Base-by-base conservation (phyloP, 1,284 basidiomycete genomes). In the Earliella scabrosa region DNA sequence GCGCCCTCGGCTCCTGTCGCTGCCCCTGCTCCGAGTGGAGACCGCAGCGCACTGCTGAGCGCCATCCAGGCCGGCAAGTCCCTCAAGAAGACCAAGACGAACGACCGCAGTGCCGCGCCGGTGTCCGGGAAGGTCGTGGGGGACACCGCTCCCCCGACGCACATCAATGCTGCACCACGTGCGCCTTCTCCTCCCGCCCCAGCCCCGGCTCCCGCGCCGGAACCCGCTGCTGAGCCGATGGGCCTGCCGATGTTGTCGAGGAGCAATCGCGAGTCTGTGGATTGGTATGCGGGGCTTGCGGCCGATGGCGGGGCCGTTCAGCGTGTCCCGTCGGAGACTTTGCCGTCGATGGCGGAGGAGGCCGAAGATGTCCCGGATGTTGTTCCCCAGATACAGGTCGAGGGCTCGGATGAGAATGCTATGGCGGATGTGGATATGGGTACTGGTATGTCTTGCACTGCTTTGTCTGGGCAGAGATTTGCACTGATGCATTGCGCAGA, bases 201-300 rank as follows among this genome's bases (percentile, higher is more conserved):
- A n/a, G 53, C 60, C 8, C 58, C 51, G 18, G 36, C 52, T 3
- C n/a, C n/a, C 21, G 63, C 67, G 31, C 66, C 62, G n/a, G 53
- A 60, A 8, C 58, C 51, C n/a, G 36, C 52, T 3, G 29, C 52
- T 9, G 46, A 56, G 53, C 61, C 61, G 10, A 56, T 60, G 11
- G 54, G 36, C 48, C 49, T 58, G 45, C 54, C 63, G 57, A 50
- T 45, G 31, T 73, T 78, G 69, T 58, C 71, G 53, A 52, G 61
- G 49, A 65, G 73, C 49, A 86, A 93, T 67, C 82, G 90, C 58
- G 90, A 95, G 71, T 91, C 88, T 24, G 90, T 97, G 10, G 95
- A 95, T 68, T 98, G 96, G 96, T 93, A 93, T 69, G 83, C 87
- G 52, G 90, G 87, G 36, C 79, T 97, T n/a, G 95, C 95, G 9